phyloP scores from a whole-genome alignment of 805 yeast species.

The Kurtzmaniella cleridarum region DNA sequence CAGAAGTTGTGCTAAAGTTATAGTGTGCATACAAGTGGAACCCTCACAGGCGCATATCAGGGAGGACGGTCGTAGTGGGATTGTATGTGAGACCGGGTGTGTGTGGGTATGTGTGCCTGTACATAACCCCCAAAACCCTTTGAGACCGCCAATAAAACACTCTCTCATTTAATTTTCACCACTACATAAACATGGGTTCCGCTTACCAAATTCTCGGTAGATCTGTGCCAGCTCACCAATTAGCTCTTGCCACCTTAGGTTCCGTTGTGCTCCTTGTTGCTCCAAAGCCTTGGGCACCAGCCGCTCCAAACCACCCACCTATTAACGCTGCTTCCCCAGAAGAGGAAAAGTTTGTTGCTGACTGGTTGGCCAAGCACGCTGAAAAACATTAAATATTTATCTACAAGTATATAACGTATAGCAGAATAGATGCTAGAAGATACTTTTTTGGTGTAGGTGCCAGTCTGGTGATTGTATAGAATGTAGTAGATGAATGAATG shows the following conservation, averaged over 20 bases:
- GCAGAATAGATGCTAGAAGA: too few relatives aligned
- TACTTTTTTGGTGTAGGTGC: too few relatives aligned
- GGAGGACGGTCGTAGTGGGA: too few relatives aligned
- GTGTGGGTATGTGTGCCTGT: not conserved
- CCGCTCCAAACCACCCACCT: conserved; percentile 57
- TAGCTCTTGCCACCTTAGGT: conserved; percentile 79
- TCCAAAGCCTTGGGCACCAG: conserved; percentile 72
- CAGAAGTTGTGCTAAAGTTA: too few relatives aligned
- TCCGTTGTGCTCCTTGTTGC: conserved; percentile 55
- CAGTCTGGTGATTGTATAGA: too few relatives aligned
- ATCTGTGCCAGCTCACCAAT: conserved; percentile 74
- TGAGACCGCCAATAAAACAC: conserved; percentile 7
- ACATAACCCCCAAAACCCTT: conserved; percentile 5
- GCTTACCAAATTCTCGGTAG: conserved; percentile 83
- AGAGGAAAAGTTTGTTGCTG: conserved; percentile 77
- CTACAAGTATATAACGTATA: too few relatives aligned
- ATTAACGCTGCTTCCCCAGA: conserved; percentile 77
- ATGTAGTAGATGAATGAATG: too few relatives aligned
- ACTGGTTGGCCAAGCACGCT: conserved; percentile 54
- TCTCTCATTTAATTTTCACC: not conserved
- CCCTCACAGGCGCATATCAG: too few relatives aligned
- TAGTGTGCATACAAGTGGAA: not conserved
- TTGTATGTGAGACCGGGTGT: too few relatives aligned
- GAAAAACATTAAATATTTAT: conserved; percentile 19
- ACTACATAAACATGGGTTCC: conserved; percentile 58